phyloP scores from a whole-genome alignment of 345 rosid species.

The Gossypium thurberi region DNA sequence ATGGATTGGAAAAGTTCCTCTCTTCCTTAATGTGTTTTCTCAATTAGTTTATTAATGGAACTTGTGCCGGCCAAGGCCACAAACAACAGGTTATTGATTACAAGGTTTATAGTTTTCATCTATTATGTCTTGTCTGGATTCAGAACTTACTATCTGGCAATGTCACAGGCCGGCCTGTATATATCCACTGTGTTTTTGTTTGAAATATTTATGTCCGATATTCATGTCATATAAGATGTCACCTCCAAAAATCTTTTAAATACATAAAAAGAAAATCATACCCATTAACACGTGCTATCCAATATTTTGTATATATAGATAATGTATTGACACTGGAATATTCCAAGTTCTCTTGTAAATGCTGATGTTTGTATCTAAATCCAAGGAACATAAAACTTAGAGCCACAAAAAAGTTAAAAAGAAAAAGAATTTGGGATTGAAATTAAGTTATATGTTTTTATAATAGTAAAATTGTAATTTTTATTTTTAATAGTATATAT shows the following conservation, averaged over 20 bases:
- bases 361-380: not conserved
- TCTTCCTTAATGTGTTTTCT: no score
- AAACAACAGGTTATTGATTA: not conserved
- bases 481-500: no score
- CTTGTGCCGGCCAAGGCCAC: not conserved
- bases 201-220: no score
- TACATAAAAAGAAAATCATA: not conserved
- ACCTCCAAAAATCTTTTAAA: not conserved
- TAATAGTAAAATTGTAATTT: no score
- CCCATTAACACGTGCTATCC: no score
- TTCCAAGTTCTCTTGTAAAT: not conserved
- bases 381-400: not conserved
- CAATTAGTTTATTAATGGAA: not conserved
- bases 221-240: no score
- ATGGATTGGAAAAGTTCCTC: no score
- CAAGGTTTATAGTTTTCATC: slow-evolving; percentile 3
- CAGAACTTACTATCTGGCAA: not conserved
- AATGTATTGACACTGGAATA: not conserved
- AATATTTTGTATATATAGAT: no score
- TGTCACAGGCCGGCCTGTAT: not conserved
- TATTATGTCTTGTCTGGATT: not conserved
- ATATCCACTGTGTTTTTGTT: no score
- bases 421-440: no score
- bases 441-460: no score
- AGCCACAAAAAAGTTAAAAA: not conserved